Percentiles rank a stretch among this genome's conserved stretches.
Conservation (phyloP, 179 eudicot species). For the Beta macrorhiza region DNA sequence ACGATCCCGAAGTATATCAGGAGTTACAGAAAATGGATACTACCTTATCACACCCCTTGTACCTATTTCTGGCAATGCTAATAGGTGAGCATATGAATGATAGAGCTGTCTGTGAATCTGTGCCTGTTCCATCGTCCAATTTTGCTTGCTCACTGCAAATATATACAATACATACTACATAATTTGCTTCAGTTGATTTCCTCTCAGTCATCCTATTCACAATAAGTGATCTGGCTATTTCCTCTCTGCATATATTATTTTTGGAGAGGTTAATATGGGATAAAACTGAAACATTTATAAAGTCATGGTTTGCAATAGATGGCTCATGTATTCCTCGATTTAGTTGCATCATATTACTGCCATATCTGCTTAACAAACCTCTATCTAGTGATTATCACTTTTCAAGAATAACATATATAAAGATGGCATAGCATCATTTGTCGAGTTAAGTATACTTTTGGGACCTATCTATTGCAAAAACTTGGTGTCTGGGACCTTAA, state of each 20-base stretch:
- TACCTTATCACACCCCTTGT: conserved; percentile 75
- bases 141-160: neutral
- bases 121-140: neutral
- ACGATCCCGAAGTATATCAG: conserved; percentile 96
- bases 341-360: neutral
- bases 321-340: neutral
- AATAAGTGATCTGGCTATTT: neutral
- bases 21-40: conserved; percentile 96
- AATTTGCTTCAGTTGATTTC: neutral
- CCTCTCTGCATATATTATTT: neutral
- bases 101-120: conserved; percentile 3
- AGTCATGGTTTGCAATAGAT: neutral
- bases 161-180: neutral
- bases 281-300: neutral
- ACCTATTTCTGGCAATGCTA: conserved; percentile 55
- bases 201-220: neutral
- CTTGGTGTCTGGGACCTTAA: neutral
- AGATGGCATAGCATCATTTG: neutral
- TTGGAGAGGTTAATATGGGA: neutral
- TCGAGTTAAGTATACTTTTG: neutral
- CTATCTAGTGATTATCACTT: neutral
- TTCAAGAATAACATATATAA: neutral
- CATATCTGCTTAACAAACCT: neutral
- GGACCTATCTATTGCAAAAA: neutral
- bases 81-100: conserved; percentile 49